phyloP scores from a whole-genome alignment of 73 alveolate species.

The Symbiodinium natans region DNA sequence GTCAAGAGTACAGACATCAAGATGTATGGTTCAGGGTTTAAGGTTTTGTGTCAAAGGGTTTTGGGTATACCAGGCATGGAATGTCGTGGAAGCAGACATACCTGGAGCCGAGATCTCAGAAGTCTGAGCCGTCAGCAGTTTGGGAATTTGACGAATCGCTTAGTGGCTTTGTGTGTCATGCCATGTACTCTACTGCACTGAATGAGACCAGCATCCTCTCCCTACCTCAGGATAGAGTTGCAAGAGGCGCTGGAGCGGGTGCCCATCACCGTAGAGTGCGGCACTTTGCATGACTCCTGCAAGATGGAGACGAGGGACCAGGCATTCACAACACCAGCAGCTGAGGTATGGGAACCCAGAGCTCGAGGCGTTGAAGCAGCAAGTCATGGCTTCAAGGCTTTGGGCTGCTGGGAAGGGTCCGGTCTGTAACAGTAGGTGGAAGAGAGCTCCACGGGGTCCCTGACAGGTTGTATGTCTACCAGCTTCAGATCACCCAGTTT shows the following conservation, averaged over 20 bases:
- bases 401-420: not conserved
- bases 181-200: no score
- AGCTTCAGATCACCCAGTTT: conserved; percentile 89
- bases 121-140: no score
- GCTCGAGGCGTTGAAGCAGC: conserved; percentile 91
- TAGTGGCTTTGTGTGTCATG: no score
- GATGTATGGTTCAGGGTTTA: not conserved
- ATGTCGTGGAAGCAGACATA: conserved; percentile 93
- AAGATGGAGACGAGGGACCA: no score
- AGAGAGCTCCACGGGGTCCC: not conserved
- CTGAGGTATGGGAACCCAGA: conserved; percentile 88
- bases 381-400: conserved; percentile 87
- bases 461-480: conserved; percentile 87
- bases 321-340: no score
- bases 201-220: no score
- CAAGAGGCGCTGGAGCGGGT: conserved; percentile 92
- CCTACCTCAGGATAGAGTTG: conserved; percentile 75
- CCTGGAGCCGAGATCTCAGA: conserved; percentile 7
- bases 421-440: not conserved
- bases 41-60: not conserved
- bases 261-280: conserved; percentile 90
- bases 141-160: no score
- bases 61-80: conserved; percentile 34
- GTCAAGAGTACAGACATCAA: no score
- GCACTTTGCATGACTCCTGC: not conserved